Evolutionary conservation across 164 flowering plant species (phyloP).

Genomic region (Santalum album): DNA sequence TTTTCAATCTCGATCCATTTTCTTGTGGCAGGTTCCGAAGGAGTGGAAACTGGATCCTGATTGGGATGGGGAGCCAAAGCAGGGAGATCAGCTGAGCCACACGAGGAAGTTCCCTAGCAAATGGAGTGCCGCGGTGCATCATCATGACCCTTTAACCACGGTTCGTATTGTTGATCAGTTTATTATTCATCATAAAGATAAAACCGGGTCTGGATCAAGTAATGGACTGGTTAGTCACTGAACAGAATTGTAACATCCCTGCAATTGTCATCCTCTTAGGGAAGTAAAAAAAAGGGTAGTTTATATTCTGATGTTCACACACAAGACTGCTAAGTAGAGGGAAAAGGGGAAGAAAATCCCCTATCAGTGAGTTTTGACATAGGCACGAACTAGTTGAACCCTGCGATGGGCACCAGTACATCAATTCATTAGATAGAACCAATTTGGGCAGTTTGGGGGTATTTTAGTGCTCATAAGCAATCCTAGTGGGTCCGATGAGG

Average conservation of each 20-base stretch:
- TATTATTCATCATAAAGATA: slow-evolving; percentile 39
- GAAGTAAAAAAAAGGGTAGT: neutral
- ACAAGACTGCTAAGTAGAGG: too few relatives aligned
- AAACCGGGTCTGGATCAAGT: slow-evolving; percentile 10
- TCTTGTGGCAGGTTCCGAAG: slow-evolving; percentile 77
- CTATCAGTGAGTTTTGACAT: too few relatives aligned
- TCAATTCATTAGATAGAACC: too few relatives aligned
- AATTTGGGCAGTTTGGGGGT: too few relatives aligned
- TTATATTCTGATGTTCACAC: too few relatives aligned
- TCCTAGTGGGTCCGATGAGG: too few relatives aligned
- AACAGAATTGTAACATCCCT: slow-evolving; percentile 11
- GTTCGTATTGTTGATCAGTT: slow-evolving; percentile 85
- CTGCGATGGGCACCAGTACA: too few relatives aligned
- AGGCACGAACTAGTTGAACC: too few relatives aligned
- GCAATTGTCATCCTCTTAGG: slow-evolving; percentile 5
- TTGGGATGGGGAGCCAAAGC: slow-evolving; percentile 72
- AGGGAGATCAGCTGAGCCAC: slow-evolving; percentile 49
- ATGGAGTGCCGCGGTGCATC: slow-evolving; percentile 60
- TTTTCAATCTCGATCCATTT: neutral
- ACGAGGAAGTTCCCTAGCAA: slow-evolving; percentile 71
- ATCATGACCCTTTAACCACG: slow-evolving; percentile 72
- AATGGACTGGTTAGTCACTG: slow-evolving; percentile 24
- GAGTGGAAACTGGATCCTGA: slow-evolving; percentile 90
- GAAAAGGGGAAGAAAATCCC: too few relatives aligned
- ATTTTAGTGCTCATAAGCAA: too few relatives aligned